Evolutionary conservation across 169 alveolate genomes (phyloP), one percentile per base, ranked within the genome.

Genomic region (Plasmodium coatneyi): DNA sequence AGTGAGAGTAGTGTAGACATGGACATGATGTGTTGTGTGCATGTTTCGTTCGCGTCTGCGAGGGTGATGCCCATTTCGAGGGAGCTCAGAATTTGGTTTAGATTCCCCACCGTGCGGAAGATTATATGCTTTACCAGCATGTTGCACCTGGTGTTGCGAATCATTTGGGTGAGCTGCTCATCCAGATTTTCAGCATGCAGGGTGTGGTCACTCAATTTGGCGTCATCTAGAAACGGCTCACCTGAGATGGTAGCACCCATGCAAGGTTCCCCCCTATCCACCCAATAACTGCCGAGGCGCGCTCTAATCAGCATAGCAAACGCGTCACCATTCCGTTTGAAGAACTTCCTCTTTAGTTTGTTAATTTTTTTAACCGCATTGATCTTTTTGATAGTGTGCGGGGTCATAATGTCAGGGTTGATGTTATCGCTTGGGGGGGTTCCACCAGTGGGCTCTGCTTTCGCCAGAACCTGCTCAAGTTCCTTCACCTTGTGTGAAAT

Each of bases 121-220:
- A 83, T 83, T 25, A 52, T 83, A 30, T 83, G 74, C 34, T 83
- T 83, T 19, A 83, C 36, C 28, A 83, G 25, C 92, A 83, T 83
- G 34, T 83, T 83, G 34, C 34, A 70, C 52, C 76, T 46, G 22
- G 76, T 71, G 71, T 83, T 83, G 22, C 71, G 54, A 22, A 83
- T 83, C 52, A 71, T 39, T 83, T 71, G 43, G 25, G 28, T 74
- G 10, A 83, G 16, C 10, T 71, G 49, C 76, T 70, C 32, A 25
- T 82, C 80, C 16, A 79, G 22, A 36, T 81, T 71, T 19, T 12
- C 52, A 3, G 10, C n/a, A 54, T 81, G 22, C 5, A 22, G 36
- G 36, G 36, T 22, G n/a, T 25, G 41, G 30, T 25, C 41, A 66
- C n/a, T 66, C 76, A 22, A 25, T 7, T 66, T 66, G 36, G 36